Evolutionary conservation across 1,139 yeast species (phyloP), one percentile per base, ranked within the genome.

Genomic region (Kurtzmaniella quercitrusa): DNA sequence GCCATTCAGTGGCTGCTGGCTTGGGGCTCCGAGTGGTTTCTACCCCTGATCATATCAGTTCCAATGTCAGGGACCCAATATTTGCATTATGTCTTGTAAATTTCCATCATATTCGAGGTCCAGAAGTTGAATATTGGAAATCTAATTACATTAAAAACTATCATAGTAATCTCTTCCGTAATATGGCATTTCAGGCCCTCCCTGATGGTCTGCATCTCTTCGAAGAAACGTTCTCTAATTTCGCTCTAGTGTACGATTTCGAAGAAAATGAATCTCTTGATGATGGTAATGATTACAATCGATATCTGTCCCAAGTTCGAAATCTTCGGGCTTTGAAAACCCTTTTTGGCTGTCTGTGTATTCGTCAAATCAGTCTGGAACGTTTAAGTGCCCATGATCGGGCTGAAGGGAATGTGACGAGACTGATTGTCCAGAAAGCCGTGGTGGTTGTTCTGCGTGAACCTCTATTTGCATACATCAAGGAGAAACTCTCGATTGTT

Each of bases 161-260:
- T 45, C 53, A 64, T 15, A 65, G 77, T 25, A 65, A 68, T 40
- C 65, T 85, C 18, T 93, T 96, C 89, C 89, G 93, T n/a, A 82
- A 85, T 55, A 66, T 93, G 39, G 94, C 98, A 2, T 93, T 93
- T 58, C 97, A 91, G 59, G 95, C 97, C 2, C 68, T 93, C 31
- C 98, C 98, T 0, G 98, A 93, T 62, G 98, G 98, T 1, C 85
- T 95, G 1, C 98, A 93, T 62, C 79, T 63, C 42, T 93, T 84
- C 57, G 95, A 90, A 59, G 98, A 93, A 60, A 91, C 96, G 2
- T 90, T 90, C 58, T 85, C 96, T 34, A 89, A 89, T 58, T 93
- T 93, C 65, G 90, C 95, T 29, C 66, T 93, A 43, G 76, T 85
- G n/a, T 86, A 82, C 58, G 90, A 89, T 56, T 82, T 81, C 46